Base-by-base conservation (phyloP, 2,329 filamentous ascomycete species). In the Pseudopyricularia cyperi region DNA sequence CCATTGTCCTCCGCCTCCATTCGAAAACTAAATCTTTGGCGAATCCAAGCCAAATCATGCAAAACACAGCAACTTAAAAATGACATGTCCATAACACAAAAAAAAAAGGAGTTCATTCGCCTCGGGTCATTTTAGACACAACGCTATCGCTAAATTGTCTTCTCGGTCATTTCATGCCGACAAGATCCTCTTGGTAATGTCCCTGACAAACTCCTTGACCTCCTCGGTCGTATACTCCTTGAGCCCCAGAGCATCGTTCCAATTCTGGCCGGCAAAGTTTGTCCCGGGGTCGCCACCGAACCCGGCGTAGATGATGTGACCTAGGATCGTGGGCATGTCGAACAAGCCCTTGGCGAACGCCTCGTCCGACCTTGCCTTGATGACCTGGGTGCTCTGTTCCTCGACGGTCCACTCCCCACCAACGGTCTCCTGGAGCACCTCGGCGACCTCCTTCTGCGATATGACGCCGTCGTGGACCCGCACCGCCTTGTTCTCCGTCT, bases 391-490 rank as follows among this genome's bases (percentile, higher is more conserved):
- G 15, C 55, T 61, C 6, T 63, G 53, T 5, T 61, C 63, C 4
- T 67, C 69, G 2, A 81, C 66, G 0, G 67, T 65, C 69, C 73
- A 82, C 74, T 65, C 61, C 1, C 71, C 72, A 5, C 32, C 32
- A 0, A 74, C 77, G 9, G 71, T 64, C 52, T 74, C 71, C 63
- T 85, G 76, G 2, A 77, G 64, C 1, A 70, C 61, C n/a, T 65
- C 63, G 2, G 84, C 59, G 2, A 85, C 63, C 55, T 82, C 69
- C 12, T 75, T 75, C 8, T 48, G 39, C 15, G 30, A 17, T 7
- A 52, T 17, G 59, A 76, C 71, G 1, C 82, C 76, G 14, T 76
- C 74, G 1, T 75, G 77, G 1, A 69, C 12, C 9, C 26, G 32
- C 24, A 52, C 32, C 9, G 26, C 7, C 46, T 42, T 17, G 28